These are phyloP conservation scores for Xylona heveae DNA, from an alignment of 495 filamentous ascomycete genomes.

Conservation along the genomic window DNA sequence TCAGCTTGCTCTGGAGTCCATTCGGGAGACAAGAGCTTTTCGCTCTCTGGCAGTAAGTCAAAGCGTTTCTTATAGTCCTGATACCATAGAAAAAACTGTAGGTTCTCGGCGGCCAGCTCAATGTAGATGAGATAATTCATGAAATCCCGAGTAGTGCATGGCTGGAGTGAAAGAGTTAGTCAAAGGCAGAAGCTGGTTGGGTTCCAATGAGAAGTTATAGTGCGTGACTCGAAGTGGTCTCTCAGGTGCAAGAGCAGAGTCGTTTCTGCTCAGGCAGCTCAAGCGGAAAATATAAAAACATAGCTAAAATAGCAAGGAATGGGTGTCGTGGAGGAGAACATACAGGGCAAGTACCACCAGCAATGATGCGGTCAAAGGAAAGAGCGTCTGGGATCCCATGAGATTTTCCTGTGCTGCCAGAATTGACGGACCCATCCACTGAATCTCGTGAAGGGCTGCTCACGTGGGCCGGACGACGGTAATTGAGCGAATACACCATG, in stretches of 20 bases:
- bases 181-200: conserved; percentile 1
- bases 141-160: conserved; percentile 52
- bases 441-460: conserved; percentile 10
- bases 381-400: conserved; percentile 43
- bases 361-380: conserved; percentile 48
- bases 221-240: too few relatives aligned
- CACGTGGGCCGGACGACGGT: conserved; percentile 22
- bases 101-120: conserved; percentile 52
- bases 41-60: conserved; percentile 23
- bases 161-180: conserved; percentile 20
- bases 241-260: too few relatives aligned
- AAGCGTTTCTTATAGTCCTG: conserved; percentile 44
- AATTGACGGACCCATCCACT: conserved; percentile 17
- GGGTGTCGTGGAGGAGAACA: too few relatives aligned
- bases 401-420: conserved; percentile 16
- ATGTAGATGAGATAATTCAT: conserved; percentile 65
- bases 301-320: too few relatives aligned
- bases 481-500: conserved; percentile 29
- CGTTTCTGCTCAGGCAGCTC: too few relatives aligned
- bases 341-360: conserved; percentile 60
- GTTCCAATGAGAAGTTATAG: too few relatives aligned
- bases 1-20: conserved; percentile 40
- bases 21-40: conserved; percentile 33
- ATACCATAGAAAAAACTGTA: conserved; percentile 64
- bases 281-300: too few relatives aligned